These are phyloP conservation scores for Botrytis fabae DNA, from an alignment of 2,329 filamentous ascomycete species.

Conservation along the genomic window DNA sequence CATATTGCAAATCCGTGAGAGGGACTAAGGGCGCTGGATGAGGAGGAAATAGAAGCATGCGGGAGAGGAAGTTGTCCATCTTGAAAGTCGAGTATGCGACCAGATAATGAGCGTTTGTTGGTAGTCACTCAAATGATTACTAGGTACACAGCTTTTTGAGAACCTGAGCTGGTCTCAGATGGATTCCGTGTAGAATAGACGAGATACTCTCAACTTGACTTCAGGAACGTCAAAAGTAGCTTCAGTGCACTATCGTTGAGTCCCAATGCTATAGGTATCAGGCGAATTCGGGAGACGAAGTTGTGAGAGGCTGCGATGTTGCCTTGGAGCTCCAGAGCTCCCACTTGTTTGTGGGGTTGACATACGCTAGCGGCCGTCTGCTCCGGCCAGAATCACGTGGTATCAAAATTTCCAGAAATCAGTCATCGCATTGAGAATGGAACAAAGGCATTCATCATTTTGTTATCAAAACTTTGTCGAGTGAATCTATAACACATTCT, in stretches of 20 bases:
- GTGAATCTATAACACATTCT: not conserved
- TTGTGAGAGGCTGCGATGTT: conserved; percentile 13
- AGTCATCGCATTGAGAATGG: not conserved
- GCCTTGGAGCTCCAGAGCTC: conserved; percentile 17
- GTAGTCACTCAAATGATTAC: not conserved
- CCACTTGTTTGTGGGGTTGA: not conserved
- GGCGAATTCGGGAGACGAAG: conserved; percentile 4
- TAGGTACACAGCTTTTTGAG: not conserved
- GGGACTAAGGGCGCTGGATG: conserved; percentile 41
- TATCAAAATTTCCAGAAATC: conserved; percentile 10
- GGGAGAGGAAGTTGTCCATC: conserved; percentile 43
- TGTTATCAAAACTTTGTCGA: not conserved
- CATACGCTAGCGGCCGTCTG: conserved; percentile 6
- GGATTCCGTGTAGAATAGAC: not conserved
- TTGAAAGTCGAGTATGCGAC: conserved; percentile 18
- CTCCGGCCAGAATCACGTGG: not conserved
- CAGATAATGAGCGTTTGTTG: conserved; percentile 1
- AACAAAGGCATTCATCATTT: conserved; percentile 9
- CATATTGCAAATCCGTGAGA: conserved; percentile 45
- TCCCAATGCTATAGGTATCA: not conserved
- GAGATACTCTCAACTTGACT: not conserved
- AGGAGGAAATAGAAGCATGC: conserved; percentile 45
- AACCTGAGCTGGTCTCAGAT: not conserved
- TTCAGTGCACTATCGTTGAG: not conserved
- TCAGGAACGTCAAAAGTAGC: not conserved